Conservation (phyloP, 176 grass and related monocot genomes). For the Triticum monococcum region DNA sequence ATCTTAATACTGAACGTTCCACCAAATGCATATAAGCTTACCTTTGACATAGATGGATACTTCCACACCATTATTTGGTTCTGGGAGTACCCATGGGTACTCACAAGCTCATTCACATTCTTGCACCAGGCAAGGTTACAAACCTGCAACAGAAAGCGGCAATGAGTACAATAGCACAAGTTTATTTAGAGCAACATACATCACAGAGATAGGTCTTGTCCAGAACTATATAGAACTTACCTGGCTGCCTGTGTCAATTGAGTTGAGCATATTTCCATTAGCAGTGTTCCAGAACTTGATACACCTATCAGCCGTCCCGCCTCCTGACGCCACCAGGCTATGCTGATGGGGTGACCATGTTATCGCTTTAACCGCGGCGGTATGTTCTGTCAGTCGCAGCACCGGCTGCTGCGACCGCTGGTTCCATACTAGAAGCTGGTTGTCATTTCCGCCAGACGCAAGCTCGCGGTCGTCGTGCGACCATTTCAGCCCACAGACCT, state of each 20-base stretch:
- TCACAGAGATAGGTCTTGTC: not conserved
- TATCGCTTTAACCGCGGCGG: constrained; percentile 95
- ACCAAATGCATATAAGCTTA: constrained; percentile 6
- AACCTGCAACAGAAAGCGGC: constrained; percentile 51
- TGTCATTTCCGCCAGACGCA: constrained; percentile 97
- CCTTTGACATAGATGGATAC: constrained; percentile 94
- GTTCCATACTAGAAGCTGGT: constrained; percentile 95
- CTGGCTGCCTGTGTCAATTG: constrained; percentile 92
- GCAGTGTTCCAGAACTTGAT: constrained; percentile 94
- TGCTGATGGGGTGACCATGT: constrained; percentile 96
- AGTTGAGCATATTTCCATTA: constrained; percentile 88
- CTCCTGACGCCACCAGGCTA: constrained; percentile 85
- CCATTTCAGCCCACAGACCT: constrained; percentile 99
- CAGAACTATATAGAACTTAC: constrained; percentile 32
- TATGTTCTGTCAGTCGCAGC: constrained; percentile 80
- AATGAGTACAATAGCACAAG: not conserved
- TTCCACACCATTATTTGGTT: constrained; percentile 99
- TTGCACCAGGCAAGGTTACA: constrained; percentile 98
- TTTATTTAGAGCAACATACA: not conserved
- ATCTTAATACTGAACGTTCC: too few species aligned
- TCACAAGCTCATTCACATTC: constrained; percentile 92
- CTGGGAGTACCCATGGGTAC: constrained; percentile 96
- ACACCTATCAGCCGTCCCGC: constrained; percentile 90
- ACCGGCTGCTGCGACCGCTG: constrained; percentile 84
- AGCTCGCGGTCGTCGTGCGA: constrained; percentile 95